Conservation (phyloP, 306 rosid species). For the Vigna mungo region DNA sequence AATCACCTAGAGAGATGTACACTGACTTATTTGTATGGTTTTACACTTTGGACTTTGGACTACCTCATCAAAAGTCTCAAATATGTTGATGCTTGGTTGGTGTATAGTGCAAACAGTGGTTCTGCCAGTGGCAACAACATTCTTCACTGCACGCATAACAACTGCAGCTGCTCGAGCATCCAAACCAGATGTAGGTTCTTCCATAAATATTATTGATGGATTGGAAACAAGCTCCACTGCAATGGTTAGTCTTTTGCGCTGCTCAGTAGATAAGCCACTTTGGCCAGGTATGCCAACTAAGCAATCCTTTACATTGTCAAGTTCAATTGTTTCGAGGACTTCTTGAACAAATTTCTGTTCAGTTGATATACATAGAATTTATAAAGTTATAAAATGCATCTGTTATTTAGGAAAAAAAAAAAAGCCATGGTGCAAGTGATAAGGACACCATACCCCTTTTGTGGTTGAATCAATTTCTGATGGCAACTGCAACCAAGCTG, state of each 20-base stretch:
- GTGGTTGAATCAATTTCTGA: slow-evolving; percentile 63
- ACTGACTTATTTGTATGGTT: not conserved
- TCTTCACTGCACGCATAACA: slow-evolving; percentile 88
- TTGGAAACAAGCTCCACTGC: slow-evolving; percentile 89
- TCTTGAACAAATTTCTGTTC: slow-evolving; percentile 74
- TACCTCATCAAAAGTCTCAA: slow-evolving; percentile 90
- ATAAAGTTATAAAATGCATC: slow-evolving; percentile 30
- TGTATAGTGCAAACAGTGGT: slow-evolving; percentile 83
- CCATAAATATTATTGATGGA: slow-evolving; percentile 89
- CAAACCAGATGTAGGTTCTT: slow-evolving; percentile 86
- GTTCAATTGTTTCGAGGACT: slow-evolving; percentile 82
- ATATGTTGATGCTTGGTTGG: slow-evolving; percentile 83
- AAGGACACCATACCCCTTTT: slow-evolving; percentile 62
- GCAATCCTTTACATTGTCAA: slow-evolving; percentile 66
- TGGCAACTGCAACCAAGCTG: slow-evolving; percentile 79
- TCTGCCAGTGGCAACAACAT: slow-evolving; percentile 76
- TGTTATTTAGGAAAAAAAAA: slow-evolving; percentile 25
- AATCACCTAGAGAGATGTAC: not conserved
- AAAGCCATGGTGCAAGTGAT: slow-evolving; percentile 20
- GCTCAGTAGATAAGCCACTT: slow-evolving; percentile 83
- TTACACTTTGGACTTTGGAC: slow-evolving; percentile 15
- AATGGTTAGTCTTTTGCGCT: slow-evolving; percentile 79
- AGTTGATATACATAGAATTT: slow-evolving; percentile 24
- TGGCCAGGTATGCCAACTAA: slow-evolving; percentile 74
- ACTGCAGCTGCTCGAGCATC: slow-evolving; percentile 88